Percentiles rank a stretch among this genome's conserved stretches.
Conservation (phyloP, 208 protist species). For the Leishmania guyanensis region DNA sequence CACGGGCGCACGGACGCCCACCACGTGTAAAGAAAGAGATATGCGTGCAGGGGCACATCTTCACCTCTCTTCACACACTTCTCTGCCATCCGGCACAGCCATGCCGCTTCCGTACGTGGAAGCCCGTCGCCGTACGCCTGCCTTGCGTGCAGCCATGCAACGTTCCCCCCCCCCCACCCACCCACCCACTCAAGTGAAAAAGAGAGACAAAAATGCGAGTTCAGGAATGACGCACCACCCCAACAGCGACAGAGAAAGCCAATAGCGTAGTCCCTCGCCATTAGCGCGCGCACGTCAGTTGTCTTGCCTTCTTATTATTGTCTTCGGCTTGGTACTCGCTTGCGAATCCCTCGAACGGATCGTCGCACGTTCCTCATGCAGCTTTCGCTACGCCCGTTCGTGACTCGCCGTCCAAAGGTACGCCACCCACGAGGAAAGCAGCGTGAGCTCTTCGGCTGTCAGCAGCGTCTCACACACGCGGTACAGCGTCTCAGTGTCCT, state of each 20-base stretch:
- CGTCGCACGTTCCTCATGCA: not conserved
- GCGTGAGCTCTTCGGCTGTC: constrained; percentile 43
- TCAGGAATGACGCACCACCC: too few relatives aligned
- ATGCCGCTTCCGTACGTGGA: not conserved
- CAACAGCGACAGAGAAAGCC: too few relatives aligned
- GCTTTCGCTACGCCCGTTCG: not conserved
- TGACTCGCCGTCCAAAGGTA: constrained; percentile 33
- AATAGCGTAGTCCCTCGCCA: not conserved
- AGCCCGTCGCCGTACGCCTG: not conserved
- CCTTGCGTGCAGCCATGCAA: not conserved
- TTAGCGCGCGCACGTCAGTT: not conserved
- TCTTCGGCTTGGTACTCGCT: not conserved
- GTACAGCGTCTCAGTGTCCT: constrained; percentile 31
- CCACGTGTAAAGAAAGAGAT: not conserved
- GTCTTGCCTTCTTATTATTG: not conserved
- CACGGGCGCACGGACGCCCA: not conserved
- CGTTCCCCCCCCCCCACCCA: too few relatives aligned
- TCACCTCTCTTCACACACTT: not conserved
- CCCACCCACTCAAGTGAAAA: too few relatives aligned
- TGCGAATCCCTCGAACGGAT: not conserved
- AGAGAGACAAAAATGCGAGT: too few relatives aligned
- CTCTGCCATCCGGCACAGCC: not conserved
- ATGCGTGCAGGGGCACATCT: not conserved
- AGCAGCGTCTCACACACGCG: constrained; percentile 57
- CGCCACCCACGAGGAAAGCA: constrained; percentile 58